Percentiles rank a stretch among this genome's conserved stretches.
Evolutionary conservation across 371 early-diverging fungal species (phyloP).

Genomic region (Mortierella sp.): DNA sequence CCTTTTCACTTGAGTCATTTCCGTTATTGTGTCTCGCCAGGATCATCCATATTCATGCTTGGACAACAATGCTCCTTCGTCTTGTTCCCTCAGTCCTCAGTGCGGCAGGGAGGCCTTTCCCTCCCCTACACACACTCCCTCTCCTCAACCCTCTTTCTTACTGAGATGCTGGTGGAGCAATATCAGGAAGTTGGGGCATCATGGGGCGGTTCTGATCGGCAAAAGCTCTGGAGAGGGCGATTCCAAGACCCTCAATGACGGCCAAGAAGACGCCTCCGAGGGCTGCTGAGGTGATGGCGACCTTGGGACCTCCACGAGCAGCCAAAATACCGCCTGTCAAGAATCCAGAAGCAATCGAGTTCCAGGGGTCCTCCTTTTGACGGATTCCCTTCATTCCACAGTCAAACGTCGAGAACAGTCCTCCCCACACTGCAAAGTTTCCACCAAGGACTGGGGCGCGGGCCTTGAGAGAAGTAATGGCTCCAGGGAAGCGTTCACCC

Average conservation of each 20-base stretch:
- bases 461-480: slow-evolving; percentile 89
- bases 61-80: too few relatives aligned
- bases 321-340: slow-evolving; percentile 95
- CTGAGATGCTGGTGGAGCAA: slow-evolving; percentile 54
- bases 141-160: slow-evolving; percentile 21
- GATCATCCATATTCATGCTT: too few relatives aligned
- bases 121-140: slow-evolving; percentile 12
- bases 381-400: slow-evolving; percentile 91
- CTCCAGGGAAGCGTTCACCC: slow-evolving; percentile 92
- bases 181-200: slow-evolving; percentile 62
- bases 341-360: slow-evolving; percentile 90
- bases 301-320: slow-evolving; percentile 89
- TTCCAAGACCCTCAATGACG: slow-evolving; percentile 94
- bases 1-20: too few relatives aligned
- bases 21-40: too few relatives aligned
- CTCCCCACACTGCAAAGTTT: slow-evolving; percentile 99
- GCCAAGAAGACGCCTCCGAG: slow-evolving; percentile 94
- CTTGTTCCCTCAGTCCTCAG: too few relatives aligned
- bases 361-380: slow-evolving; percentile 98
- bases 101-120: too few relatives aligned
- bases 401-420: slow-evolving; percentile 95
- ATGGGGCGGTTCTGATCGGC: slow-evolving; percentile 70
- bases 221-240: slow-evolving; percentile 72
- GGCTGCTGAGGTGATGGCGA: slow-evolving; percentile 85
- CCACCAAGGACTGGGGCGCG: slow-evolving; percentile 95